phyloP scores from a whole-genome alignment of 2,329 filamentous ascomycete species.

The Monilinia aucupariae region DNA sequence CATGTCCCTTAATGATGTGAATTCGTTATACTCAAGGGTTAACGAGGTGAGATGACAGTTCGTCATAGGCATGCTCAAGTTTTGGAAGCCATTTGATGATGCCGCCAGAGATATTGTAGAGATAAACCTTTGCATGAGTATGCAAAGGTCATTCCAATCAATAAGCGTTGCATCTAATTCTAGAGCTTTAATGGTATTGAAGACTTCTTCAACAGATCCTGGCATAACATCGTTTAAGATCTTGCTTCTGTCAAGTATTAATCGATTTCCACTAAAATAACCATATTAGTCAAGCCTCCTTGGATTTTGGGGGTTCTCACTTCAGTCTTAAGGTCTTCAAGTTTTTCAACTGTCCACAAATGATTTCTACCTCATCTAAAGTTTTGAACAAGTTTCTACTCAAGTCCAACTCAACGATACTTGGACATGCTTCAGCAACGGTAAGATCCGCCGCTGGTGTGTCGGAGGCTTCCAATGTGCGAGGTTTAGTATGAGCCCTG shows the following conservation, averaged over 20 bases:
- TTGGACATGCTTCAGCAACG: conserved; percentile 52
- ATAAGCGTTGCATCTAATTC: conserved; percentile 63
- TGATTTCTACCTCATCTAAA: conserved; percentile 60
- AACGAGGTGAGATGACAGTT: conserved; percentile 48
- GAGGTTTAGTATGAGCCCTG: conserved; percentile 32
- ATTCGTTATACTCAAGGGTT: conserved; percentile 67
- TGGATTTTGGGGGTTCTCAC: conserved; percentile 43
- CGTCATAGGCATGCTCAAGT: conserved; percentile 41
- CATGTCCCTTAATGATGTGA: conserved; percentile 55
- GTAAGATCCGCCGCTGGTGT: conserved; percentile 19
- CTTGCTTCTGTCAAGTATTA: conserved; percentile 38
- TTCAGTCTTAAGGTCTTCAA: conserved; percentile 65
- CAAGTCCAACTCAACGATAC: conserved; percentile 74
- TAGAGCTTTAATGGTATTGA: conserved; percentile 53
- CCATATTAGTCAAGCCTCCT: conserved; percentile 11
- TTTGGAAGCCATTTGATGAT: conserved; percentile 53
- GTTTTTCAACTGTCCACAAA: conserved; percentile 64
- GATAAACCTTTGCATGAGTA: conserved; percentile 49
- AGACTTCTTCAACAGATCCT: conserved; percentile 36
- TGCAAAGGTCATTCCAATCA: conserved; percentile 58
- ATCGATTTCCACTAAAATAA: conserved; percentile 64
- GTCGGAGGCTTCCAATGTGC: background rate
- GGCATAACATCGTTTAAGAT: background rate
- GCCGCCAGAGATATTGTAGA: conserved; percentile 47
- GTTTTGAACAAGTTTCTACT: conserved; percentile 74